Evolutionary conservation across 306 rosid genomes (phyloP).

Genomic region (Mucuna pruriens): DNA sequence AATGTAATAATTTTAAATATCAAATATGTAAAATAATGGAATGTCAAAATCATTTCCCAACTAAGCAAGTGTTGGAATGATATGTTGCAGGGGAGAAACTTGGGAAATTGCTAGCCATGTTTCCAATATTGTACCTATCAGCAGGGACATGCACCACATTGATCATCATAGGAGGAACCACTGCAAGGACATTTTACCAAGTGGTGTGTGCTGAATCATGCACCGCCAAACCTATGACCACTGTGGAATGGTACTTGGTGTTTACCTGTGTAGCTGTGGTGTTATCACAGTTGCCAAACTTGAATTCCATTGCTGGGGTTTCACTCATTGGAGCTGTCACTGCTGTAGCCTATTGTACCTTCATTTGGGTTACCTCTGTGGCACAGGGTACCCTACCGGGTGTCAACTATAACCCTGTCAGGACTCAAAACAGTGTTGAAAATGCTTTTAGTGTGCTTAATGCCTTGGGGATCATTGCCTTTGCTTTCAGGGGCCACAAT

Average conservation of each 20-base stretch:
- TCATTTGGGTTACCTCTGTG: constrained; percentile 52
- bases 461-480: constrained; percentile 60
- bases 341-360: constrained; percentile 58
- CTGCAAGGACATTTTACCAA: constrained; percentile 50
- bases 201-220: constrained; percentile 52
- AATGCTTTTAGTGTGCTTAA: constrained; percentile 44
- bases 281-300: constrained; percentile 53
- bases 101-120: constrained; percentile 46
- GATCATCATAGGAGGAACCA: constrained; percentile 66
- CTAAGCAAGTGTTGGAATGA: background rate
- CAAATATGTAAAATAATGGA: too few species aligned
- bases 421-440: background rate
- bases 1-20: too few species aligned
- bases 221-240: constrained; percentile 52
- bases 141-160: constrained; percentile 61
- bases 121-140: constrained; percentile 63
- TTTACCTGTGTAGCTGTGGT: constrained; percentile 59
- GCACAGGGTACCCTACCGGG: constrained; percentile 50
- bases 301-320: constrained; percentile 60
- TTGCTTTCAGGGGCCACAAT: constrained; percentile 63
- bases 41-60: background rate
- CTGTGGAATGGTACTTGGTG: constrained; percentile 59
- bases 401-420: constrained; percentile 42
- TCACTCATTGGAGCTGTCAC: constrained; percentile 61
- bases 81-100: constrained; percentile 52